Evolutionary conservation across 192 early-diverging fungal species (phyloP).

Genomic region (Mortierella claussenii): DNA sequence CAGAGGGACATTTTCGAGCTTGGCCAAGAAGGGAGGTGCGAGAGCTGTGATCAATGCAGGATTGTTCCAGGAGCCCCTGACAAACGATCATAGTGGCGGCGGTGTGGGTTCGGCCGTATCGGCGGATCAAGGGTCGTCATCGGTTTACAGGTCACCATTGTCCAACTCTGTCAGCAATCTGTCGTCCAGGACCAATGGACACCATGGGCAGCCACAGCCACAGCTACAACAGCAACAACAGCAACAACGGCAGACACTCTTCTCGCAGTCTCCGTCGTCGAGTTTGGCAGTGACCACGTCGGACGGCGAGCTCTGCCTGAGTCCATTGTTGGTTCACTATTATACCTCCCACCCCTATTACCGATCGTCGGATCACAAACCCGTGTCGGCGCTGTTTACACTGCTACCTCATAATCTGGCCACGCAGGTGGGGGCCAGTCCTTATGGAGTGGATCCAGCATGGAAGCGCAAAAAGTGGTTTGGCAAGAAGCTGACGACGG

Average conservation of each 20-base stretch:
- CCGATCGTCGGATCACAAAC: slow-evolving; percentile 55
- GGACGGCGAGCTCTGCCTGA: slow-evolving; percentile 1
- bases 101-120: too few relatives aligned
- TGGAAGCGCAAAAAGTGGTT: slow-evolving; percentile 39
- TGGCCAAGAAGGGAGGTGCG: slow-evolving; percentile 34
- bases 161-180: slow-evolving; percentile 13
- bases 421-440: slow-evolving; percentile 9
- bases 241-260: too few relatives aligned
- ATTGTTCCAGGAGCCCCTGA: slow-evolving; percentile 31
- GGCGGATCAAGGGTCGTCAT: background rate
- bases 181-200: slow-evolving; percentile 16
- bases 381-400: slow-evolving; percentile 53
- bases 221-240: slow-evolving; percentile 14
- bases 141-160: background rate
- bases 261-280: slow-evolving; percentile 24
- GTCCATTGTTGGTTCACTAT: slow-evolving; percentile 40
- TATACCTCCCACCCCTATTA: slow-evolving; percentile 55
- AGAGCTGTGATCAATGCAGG: slow-evolving; percentile 12
- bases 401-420: slow-evolving; percentile 36
- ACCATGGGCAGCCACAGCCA: background rate
- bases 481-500: slow-evolving; percentile 45
- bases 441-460: slow-evolving; percentile 33
- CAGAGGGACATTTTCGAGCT: slow-evolving; percentile 29
- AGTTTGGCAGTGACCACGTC: slow-evolving; percentile 10
- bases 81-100: too few relatives aligned